Evolutionary conservation across 768 basidiomycete genomes (phyloP).

Genomic region (Lactifluus hygrophoroides): DNA sequence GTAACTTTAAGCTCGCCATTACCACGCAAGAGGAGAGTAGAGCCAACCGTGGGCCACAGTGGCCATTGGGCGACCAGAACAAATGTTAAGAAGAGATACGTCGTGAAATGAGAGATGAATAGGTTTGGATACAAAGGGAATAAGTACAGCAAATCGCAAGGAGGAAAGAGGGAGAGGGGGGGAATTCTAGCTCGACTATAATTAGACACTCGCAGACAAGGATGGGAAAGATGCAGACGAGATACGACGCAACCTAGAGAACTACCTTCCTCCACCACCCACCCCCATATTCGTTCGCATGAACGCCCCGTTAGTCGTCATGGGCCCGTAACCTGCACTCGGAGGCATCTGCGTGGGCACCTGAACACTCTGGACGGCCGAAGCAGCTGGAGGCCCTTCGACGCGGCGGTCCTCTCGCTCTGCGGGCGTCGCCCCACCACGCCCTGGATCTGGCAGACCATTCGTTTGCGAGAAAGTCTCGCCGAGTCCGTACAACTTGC

Average conservation of each 20-base stretch:
- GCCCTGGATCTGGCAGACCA: conserved; percentile 53
- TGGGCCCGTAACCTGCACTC: conserved; percentile 17
- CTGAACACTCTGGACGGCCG: conserved; percentile 27
- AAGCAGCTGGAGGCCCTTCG: conserved; percentile 43
- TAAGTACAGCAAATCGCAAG: conserved; percentile 28
- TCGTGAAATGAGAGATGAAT: background rate
- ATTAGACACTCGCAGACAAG: conserved; percentile 6
- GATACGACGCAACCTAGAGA: background rate
- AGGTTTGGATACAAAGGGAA: conserved; percentile 26
- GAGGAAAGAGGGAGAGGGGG: background rate
- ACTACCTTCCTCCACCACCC: conserved; percentile 17
- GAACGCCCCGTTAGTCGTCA: conserved; percentile 19
- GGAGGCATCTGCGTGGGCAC: conserved; percentile 18
- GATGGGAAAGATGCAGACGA: conserved; percentile 16
- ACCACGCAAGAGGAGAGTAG: background rate
- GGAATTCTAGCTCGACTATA: conserved; percentile 20
- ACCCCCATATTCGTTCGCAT: conserved; percentile 20
- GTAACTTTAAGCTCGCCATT: background rate
- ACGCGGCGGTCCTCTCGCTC: conserved; percentile 62
- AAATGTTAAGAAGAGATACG: conserved; percentile 9
- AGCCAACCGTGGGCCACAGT: background rate
- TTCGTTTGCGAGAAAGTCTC: conserved; percentile 66
- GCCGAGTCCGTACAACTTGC: conserved; percentile 77
- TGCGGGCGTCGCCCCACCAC: conserved; percentile 73
- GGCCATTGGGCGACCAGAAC: background rate